These are phyloP conservation scores for Penicillium odoratum DNA, from an alignment of 495 filamentous ascomycete genomes.

Conservation along the genomic window DNA sequence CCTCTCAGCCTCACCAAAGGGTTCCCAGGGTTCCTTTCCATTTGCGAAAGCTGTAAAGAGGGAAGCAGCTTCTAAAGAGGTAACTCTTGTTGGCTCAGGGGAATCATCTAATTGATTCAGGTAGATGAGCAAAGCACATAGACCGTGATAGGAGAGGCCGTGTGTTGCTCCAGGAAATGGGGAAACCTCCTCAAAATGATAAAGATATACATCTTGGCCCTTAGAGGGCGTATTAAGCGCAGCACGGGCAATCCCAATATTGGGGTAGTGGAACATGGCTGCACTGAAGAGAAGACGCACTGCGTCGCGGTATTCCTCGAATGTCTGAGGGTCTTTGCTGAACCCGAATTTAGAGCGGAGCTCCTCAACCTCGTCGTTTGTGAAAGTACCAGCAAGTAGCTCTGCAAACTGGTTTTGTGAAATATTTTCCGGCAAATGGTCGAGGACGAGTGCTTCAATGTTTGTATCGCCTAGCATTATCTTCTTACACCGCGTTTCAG, in stretches of 20 bases:
- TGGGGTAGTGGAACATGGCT: constrained; percentile 7
- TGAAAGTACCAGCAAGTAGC: background rate
- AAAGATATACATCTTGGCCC: constrained; percentile 8
- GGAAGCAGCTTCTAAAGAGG: constrained; percentile 7
- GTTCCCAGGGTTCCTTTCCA: constrained; percentile 10
- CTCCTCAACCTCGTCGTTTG: background rate
- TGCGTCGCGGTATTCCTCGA: constrained; percentile 7
- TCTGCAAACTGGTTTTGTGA: constrained; percentile 1
- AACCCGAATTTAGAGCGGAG: constrained; percentile 7
- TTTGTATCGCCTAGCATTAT: constrained; percentile 11
- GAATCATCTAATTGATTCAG: constrained; percentile 8
- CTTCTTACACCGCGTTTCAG: constrained; percentile 7
- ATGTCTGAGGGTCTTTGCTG: background rate
- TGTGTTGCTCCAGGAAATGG: constrained; percentile 11
- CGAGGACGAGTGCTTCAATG: constrained; percentile 11
- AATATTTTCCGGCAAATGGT: background rate
- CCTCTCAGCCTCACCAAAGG: background rate
- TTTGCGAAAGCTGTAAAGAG: constrained; percentile 12
- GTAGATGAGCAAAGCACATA: constrained; percentile 11
- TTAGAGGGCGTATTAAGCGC: background rate
- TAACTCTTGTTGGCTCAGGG: background rate
- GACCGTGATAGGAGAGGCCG: constrained; percentile 11
- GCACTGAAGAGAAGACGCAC: constrained; percentile 8
- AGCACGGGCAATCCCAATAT: constrained; percentile 6
- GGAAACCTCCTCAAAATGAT: constrained; percentile 11